Conservation (phyloP, 2,329 filamentous ascomycete genomes). For the Colletotrichum magnum region DNA sequence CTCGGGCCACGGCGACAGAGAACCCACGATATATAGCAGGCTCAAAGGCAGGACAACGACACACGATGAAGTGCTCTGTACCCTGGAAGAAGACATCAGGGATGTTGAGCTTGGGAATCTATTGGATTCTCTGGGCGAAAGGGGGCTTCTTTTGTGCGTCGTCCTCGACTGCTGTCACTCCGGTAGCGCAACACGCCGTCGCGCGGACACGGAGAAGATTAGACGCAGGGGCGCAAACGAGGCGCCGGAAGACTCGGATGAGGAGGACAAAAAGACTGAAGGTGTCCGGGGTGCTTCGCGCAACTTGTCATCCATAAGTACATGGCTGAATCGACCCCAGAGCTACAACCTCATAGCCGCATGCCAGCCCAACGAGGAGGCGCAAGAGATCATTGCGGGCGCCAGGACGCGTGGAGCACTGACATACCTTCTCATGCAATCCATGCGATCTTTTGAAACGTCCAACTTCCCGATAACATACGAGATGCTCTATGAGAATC, state of each 20-base stretch:
- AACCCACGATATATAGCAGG: not conserved
- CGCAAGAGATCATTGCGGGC: not conserved
- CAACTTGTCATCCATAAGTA: not conserved
- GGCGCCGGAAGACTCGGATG: not conserved
- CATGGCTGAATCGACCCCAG: not conserved
- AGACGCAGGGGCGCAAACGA: not conserved
- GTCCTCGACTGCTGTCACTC: not conserved
- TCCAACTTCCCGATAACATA: not conserved
- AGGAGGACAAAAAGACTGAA: too few relatives aligned
- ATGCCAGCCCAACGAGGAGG: not conserved
- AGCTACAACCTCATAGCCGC: not conserved
- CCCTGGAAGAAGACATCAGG: not conserved
- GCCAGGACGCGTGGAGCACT: not conserved
- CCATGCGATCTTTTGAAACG: not conserved
- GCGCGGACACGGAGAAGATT: not conserved
- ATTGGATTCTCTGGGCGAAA: not conserved
- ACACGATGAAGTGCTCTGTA: not conserved
- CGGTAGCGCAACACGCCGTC: not conserved
- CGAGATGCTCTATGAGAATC: not conserved
- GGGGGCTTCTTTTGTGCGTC: not conserved
- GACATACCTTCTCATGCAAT: not conserved
- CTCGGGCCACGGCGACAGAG: conserved; percentile 7
- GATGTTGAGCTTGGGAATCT: not conserved
- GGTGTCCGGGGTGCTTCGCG: not conserved
- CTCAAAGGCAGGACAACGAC: not conserved